Base-by-base conservation (phyloP, 495 filamentous ascomycete species). In the Neurospora hispaniola region DNA sequence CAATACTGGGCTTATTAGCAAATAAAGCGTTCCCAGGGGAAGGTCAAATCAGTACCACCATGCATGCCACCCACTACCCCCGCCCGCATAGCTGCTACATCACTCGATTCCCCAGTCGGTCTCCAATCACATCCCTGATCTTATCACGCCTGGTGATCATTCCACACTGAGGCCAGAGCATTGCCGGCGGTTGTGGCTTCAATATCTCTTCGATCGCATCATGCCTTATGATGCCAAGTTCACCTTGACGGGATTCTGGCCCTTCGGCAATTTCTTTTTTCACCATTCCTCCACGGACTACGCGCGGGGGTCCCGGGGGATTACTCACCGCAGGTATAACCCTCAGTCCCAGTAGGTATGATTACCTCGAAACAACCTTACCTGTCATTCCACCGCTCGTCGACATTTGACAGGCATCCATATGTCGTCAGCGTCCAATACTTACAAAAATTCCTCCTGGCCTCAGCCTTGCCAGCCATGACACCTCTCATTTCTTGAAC, bases 71-170 rank as follows among this genome's bases (percentile, higher is more conserved):
- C 54, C 54, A 66, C 14, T 23, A 66, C 54, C 54, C 54, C 54
- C 54, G 54, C 27, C 54, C 54, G 75, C 75, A 77, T 75, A 44
- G 27, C 38, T 43, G 68, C 66, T 70, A 69, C 74, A 75, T 77
- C 75, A 77, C 71, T 73, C 70, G 75, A 77, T 70, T 70, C 9
- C 9, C 27, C 72, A 41, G n/a, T 39, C 35, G 10, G 16, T 42
- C 23, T 66, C 54, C 27, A 66, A 66, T 66, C 54, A 66, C 23
- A 66, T 35, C 54, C 27, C 27, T 66, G 7, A 66, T 66, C 54
- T 66, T 66, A 35, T 35, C 54, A 66, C 54, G 23, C 54, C 23
- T 38, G 14, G 54, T 62, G 27, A 35, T 62, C 27, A 62, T 62
- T 23, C 27, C 54, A 62, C 23, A 31, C 27, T 18, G 54, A 62